Conservation (phyloP, 2,329 filamentous ascomycete species). For the Ceratocystis harringtonii region DNA sequence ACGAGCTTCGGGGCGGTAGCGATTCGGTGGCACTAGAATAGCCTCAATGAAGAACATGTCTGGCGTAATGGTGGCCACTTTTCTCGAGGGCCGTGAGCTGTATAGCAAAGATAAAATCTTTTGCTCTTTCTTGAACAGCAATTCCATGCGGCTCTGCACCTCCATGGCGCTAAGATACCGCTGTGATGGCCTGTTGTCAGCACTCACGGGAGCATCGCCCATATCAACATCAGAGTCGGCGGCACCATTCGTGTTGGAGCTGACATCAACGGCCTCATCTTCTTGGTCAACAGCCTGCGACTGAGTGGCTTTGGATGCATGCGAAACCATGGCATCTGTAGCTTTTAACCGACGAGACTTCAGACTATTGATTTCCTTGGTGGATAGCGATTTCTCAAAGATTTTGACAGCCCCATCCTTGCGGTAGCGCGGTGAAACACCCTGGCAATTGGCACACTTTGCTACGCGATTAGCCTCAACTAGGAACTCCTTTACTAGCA, state of each 20-base stretch:
- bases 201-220: constrained; percentile 25
- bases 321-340: constrained; percentile 49
- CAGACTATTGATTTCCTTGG: constrained; percentile 68
- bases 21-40: constrained; percentile 81
- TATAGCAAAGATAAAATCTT: constrained; percentile 78
- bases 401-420: constrained; percentile 90
- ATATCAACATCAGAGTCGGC: constrained; percentile 31
- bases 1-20: constrained; percentile 72
- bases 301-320: constrained; percentile 23
- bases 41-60: constrained; percentile 92
- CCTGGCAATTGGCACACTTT: constrained; percentile 51
- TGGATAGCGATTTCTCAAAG: constrained; percentile 64
- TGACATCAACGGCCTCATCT: constrained; percentile 47
- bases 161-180: constrained; percentile 72
- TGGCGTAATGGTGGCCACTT: constrained; percentile 43
- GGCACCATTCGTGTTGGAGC: constrained; percentile 41
- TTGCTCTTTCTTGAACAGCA: constrained; percentile 76
- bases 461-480: constrained; percentile 53
- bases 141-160: constrained; percentile 59
- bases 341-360: constrained; percentile 50
- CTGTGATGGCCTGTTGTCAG: constrained; percentile 33
- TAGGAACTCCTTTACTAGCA: constrained; percentile 69
- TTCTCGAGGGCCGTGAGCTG: constrained; percentile 52
- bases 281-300: constrained; percentile 25
- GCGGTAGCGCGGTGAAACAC: constrained; percentile 66